Base-by-base conservation (phyloP, 345 rosid species). In the Boechera retrofracta region DNA sequence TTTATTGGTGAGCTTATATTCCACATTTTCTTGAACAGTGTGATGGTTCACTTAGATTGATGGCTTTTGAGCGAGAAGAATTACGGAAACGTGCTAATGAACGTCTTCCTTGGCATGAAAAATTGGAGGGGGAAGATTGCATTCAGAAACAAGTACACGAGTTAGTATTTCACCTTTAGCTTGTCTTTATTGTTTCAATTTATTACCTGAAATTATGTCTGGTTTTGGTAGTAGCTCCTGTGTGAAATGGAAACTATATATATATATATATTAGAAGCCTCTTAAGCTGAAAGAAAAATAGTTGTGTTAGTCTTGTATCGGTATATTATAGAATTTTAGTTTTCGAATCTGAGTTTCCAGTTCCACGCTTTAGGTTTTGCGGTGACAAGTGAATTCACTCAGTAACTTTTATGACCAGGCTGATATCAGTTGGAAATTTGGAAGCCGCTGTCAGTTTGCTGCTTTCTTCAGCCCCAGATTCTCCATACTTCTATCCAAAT, bases 91-190 rank as follows among this genome's bases (percentile, higher is more conserved):
- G 84, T 80, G 99, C 99, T 71, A 86, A 60, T 78, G 91, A 90
- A 55, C 95, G 97, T 59, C 88, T 92, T 71, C 87, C 94, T 79
- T 92, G 99, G 99, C 99, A 94, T 83, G 96, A 89, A 84, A 89
- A 86, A 79, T 79, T 94, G 81, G 96, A 92, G 69, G 99, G 99
- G 12, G 99, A 94, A 77, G 96, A 89, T 64, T 96, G 92, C 77
- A 81, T 92, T 80, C 98, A 92, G 84, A 92, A 90, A 74, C 99
- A 83, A 69, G 91, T 94, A 69, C 99, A 94, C 57, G 99, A 94
- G 99, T 94, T 75, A 84, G 98, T 84, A 77, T 58, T 64, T 28
- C 35, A 35, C 67, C 74, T 63, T 67, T 7, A 61, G 61, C 61
- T 52, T 48, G 9, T 58, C 45, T 60, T 71, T 55, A 49, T 56